A percentile compares a stretch with the other conserved stretches of the same genome.
Conservation (phyloP, 2,329 filamentous ascomycete species). For the Pseudogymnoascus sp. region DNA sequence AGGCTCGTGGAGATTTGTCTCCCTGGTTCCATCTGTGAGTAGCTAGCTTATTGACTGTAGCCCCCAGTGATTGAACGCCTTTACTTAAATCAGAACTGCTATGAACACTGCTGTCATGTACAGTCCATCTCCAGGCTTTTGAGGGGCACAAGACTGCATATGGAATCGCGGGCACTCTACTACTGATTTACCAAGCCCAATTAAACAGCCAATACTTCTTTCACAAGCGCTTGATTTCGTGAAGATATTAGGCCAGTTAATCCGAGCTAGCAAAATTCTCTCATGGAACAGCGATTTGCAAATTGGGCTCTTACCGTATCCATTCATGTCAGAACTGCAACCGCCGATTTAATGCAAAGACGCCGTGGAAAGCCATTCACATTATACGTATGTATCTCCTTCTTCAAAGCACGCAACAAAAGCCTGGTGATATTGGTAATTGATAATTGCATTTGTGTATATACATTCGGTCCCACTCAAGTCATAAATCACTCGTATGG, state of each 20-base stretch:
- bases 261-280: neutral
- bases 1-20: no score
- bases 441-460: conserved; percentile 14
- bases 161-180: neutral
- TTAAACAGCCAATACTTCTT: neutral
- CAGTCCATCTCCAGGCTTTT: neutral
- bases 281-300: neutral
- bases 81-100: neutral
- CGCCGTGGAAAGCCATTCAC: neutral
- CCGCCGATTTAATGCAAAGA: neutral
- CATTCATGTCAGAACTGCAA: neutral
- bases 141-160: neutral
- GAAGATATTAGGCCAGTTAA: neutral
- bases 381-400: neutral
- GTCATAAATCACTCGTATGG: conserved; percentile 12
- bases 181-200: neutral
- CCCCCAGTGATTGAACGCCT: neutral
- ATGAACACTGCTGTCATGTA: neutral
- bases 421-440: neutral
- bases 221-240: neutral
- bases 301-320: neutral
- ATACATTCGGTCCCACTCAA: conserved; percentile 14
- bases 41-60: neutral
- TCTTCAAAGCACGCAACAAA: neutral
- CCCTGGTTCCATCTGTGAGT: neutral